These are phyloP conservation scores for Dothistroma pini DNA, from an alignment of 2,329 filamentous ascomycete species.

Conservation along the genomic window DNA sequence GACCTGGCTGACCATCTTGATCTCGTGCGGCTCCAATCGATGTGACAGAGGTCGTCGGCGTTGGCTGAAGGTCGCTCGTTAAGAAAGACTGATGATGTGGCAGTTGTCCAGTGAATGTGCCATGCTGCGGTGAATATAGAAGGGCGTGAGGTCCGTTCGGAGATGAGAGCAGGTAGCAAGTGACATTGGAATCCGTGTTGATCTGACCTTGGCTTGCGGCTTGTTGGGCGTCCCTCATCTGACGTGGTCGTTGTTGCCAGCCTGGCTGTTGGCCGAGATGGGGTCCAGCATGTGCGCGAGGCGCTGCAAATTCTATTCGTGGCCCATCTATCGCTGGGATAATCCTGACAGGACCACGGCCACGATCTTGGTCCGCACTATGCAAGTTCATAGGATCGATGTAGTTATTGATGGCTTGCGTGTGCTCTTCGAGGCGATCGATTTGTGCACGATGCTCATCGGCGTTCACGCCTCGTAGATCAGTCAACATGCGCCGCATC, in stretches of 20 bases:
- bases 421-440: conserved; percentile 23
- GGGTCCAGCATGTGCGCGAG: neutral
- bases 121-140: conserved; percentile 39
- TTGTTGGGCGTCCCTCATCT: conserved; percentile 21
- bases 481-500: conserved; percentile 32
- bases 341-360: neutral
- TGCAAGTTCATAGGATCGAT: conserved; percentile 29
- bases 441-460: conserved; percentile 26
- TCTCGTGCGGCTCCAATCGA: neutral
- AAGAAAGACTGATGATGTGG: neutral
- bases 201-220: conserved; percentile 8
- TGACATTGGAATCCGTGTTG: conserved; percentile 25
- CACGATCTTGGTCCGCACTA: neutral
- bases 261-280: neutral
- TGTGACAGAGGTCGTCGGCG: conserved; percentile 14
- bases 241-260: conserved; percentile 15
- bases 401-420: conserved; percentile 28
- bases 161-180: conserved; percentile 43
- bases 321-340: neutral
- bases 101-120: conserved; percentile 27
- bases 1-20: conserved; percentile 8
- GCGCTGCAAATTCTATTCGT: neutral
- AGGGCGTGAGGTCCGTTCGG: conserved; percentile 46
- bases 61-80: conserved; percentile 12
- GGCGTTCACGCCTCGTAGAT: conserved; percentile 22